phyloP scores from a whole-genome alignment of 1,284 basidiomycete species.

The Cutaneotrichosporon daszewskae region DNA sequence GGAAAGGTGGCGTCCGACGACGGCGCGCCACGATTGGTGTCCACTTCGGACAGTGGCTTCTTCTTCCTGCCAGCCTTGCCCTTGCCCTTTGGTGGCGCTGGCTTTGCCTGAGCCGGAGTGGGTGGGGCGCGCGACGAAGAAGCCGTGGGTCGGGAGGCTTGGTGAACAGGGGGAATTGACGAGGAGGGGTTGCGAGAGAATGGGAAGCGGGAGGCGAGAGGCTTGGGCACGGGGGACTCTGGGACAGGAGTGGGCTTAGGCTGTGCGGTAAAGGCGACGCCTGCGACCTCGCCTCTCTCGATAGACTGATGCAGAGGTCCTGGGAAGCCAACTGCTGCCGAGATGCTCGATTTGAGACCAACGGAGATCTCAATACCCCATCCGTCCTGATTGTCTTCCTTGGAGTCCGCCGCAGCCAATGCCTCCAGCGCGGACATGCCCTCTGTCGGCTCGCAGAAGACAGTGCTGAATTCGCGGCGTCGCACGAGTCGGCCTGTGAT shows the following conservation, averaged over 20 bases:
- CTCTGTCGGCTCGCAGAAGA: neutral
- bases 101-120: neutral
- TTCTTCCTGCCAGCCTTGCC: neutral
- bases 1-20: neutral
- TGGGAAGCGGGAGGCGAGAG: conserved; percentile 3
- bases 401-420: conserved; percentile 17
- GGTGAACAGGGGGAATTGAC: conserved; percentile 1
- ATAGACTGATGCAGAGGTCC: conserved; percentile 13
- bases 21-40: too few species aligned
- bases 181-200: conserved; percentile 1
- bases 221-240: conserved; percentile 7
- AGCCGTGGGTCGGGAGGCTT: neutral
- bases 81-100: neutral
- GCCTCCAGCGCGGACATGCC: conserved; percentile 31
- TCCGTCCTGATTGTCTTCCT: conserved; percentile 6
- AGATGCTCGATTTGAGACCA: conserved; percentile 25
- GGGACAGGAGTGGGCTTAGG: conserved; percentile 1
- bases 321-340: conserved; percentile 2
- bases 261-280: neutral
- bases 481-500: conserved; percentile 38
- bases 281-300: conserved; percentile 6
- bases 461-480: conserved; percentile 5
- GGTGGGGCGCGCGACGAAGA: conserved; percentile 4
- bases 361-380: conserved; percentile 44
- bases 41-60: too few species aligned